Evolutionary conservation across 176 grass and related monocot genomes (phyloP).

Genomic region (Carex pumila): DNA sequence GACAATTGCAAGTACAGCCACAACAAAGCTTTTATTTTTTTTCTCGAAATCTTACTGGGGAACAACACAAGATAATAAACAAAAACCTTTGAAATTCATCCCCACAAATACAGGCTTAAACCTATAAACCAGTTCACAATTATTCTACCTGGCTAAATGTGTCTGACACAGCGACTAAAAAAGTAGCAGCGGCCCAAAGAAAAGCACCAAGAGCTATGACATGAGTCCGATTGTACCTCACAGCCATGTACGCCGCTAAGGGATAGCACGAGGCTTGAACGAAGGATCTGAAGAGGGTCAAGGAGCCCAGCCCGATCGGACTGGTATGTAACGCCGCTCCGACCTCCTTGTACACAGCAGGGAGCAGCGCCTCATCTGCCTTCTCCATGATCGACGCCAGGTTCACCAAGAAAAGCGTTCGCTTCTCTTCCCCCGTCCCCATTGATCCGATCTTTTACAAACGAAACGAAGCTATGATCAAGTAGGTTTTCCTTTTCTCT

Average conservation of each 20-base stretch:
- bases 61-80: background rate
- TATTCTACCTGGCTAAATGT: slow-evolving; percentile 53
- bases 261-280: slow-evolving; percentile 81
- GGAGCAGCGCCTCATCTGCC: slow-evolving; percentile 83
- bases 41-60: background rate
- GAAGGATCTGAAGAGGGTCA: slow-evolving; percentile 75
- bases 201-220: slow-evolving; percentile 67
- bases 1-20: background rate
- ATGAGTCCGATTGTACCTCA: slow-evolving; percentile 66
- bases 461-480: background rate
- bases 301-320: slow-evolving; percentile 55
- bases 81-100: background rate
- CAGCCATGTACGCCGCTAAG: slow-evolving; percentile 66
- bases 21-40: background rate
- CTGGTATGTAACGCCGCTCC: slow-evolving; percentile 58
- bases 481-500: background rate
- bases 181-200: slow-evolving; percentile 89
- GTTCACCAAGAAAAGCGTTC: slow-evolving; percentile 64
- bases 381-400: slow-evolving; percentile 86
- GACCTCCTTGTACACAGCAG: slow-evolving; percentile 77
- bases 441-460: background rate
- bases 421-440: slow-evolving; percentile 6
- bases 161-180: slow-evolving; percentile 64
- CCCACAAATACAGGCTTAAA: background rate
- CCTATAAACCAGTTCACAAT: background rate